phyloP scores from a whole-genome alignment of 192 early-diverging fungal genomes.

The Backusella psychrophila region DNA sequence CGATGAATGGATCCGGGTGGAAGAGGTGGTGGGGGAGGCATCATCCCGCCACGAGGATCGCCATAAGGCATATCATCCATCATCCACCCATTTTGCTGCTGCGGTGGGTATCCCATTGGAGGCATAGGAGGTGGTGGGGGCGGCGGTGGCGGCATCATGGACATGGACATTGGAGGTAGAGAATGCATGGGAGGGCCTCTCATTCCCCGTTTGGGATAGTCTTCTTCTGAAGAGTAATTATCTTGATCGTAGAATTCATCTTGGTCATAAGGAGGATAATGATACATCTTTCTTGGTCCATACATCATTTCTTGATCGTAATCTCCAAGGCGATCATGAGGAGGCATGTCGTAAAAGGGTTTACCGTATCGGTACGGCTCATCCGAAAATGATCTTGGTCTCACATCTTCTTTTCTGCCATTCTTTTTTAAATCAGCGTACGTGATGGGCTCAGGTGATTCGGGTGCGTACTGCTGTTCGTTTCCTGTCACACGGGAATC shows the following conservation, averaged over 20 bases:
- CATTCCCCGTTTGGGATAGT: not conserved
- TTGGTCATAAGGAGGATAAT: not conserved
- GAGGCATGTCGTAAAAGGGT: not conserved
- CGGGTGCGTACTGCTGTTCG: conserved; percentile 1
- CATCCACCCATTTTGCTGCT: conserved; percentile 6
- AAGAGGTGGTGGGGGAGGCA: not conserved
- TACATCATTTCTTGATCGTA: conserved; percentile 1
- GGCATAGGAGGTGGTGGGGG: not conserved
- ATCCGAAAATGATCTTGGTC: not conserved
- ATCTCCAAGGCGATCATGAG: not conserved
- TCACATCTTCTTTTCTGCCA: not conserved
- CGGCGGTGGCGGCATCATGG: not conserved
- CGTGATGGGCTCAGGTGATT: conserved; percentile 14
- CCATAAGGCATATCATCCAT: conserved; percentile 9
- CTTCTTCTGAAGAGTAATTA: not conserved
- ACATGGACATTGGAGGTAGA: not conserved
- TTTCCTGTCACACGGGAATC: not conserved
- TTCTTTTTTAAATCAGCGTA: not conserved
- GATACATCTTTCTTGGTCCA: not conserved
- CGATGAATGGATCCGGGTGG: not conserved
- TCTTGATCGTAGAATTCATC: not conserved
- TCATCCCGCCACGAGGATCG: not conserved
- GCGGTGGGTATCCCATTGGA: not conserved
- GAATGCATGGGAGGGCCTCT: not conserved
- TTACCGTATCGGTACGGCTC: not conserved